These are phyloP conservation scores for Ganoderma sinense DNA, from an alignment of 1,284 basidiomycete species.

Conservation along the genomic window DNA sequence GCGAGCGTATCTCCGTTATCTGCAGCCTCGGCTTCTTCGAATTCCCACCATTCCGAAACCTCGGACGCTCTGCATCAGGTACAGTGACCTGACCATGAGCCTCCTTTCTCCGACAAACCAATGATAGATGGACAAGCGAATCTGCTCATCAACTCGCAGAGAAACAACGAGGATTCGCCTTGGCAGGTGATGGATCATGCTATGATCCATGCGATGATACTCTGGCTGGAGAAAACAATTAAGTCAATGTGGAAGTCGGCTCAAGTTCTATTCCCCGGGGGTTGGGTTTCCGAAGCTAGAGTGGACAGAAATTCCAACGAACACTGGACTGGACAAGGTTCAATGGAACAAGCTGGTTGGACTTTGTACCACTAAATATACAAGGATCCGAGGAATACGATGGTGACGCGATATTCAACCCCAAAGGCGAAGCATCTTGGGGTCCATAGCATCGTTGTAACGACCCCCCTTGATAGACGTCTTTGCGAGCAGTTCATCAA, in stretches of 20 bases:
- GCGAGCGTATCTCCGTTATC: slow-evolving; percentile 17
- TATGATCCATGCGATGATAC: not conserved
- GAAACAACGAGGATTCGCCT: not conserved
- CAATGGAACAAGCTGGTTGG: not conserved
- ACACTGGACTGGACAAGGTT: too few species aligned
- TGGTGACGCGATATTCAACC: slow-evolving; percentile 19
- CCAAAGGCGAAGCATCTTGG: slow-evolving; percentile 36
- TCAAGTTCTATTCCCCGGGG: not conserved
- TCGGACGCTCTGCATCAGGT: not conserved
- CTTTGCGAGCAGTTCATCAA: slow-evolving; percentile 39
- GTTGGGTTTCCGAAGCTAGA: not conserved
- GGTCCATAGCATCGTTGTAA: slow-evolving; percentile 36
- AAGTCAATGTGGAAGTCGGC: too few species aligned
- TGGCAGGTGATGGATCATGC: not conserved
- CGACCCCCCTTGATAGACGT: slow-evolving; percentile 42
- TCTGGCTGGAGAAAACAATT: not conserved
- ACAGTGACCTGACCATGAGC: not conserved
- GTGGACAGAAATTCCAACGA: not conserved
- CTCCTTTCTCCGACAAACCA: slow-evolving; percentile 22
- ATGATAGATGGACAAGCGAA: not conserved
- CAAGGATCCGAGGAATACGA: not conserved
- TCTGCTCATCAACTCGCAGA: not conserved
- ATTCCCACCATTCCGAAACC: slow-evolving; percentile 2
- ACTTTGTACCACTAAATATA: not conserved
- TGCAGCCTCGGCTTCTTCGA: slow-evolving; percentile 14